phyloP scores from a whole-genome alignment of 1,284 basidiomycete species.

The Apiotrichum mycotoxinovorans region DNA sequence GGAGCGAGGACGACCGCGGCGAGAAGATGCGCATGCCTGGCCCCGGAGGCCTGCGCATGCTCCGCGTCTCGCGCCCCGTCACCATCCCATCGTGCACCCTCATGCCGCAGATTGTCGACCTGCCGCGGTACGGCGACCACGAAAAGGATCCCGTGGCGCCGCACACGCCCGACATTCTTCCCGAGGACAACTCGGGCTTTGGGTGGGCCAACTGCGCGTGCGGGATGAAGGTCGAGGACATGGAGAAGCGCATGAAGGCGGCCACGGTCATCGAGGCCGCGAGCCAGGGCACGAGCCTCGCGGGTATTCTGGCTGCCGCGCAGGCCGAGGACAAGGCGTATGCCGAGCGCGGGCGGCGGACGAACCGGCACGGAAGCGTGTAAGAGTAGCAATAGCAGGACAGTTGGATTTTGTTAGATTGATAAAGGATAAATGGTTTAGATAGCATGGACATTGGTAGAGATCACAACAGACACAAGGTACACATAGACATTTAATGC shows the following conservation, averaged over 20 bases:
- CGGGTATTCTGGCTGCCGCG: constrained; percentile 2
- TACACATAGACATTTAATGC: too few relatives aligned
- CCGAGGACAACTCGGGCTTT: background rate
- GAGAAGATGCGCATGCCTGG: constrained; percentile 13
- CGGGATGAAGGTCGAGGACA: constrained; percentile 30
- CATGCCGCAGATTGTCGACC: constrained; percentile 12
- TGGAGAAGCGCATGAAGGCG: constrained; percentile 27
- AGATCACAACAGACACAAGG: background rate
- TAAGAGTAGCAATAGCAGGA: background rate
- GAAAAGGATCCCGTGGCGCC: constrained; percentile 4
- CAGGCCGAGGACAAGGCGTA: constrained; percentile 4
- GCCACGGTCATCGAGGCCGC: constrained; percentile 1
- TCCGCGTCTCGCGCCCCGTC: constrained; percentile 28
- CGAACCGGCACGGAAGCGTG: background rate
- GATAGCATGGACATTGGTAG: background rate
- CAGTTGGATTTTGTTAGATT: background rate
- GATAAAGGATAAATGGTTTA: background rate
- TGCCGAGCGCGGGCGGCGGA: constrained; percentile 1
- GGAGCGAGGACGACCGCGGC: constrained; percentile 26
- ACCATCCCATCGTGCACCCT: constrained; percentile 27
- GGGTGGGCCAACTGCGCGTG: constrained; percentile 31
- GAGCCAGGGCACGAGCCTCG: background rate
- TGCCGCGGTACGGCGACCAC: constrained; percentile 16
- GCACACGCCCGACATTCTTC: background rate
- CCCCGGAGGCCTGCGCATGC: constrained; percentile 28